Evolutionary conservation across 306 rosid species (phyloP), one percentile per base, ranked within the genome.

Genomic region (Dalbergia oliveri): DNA sequence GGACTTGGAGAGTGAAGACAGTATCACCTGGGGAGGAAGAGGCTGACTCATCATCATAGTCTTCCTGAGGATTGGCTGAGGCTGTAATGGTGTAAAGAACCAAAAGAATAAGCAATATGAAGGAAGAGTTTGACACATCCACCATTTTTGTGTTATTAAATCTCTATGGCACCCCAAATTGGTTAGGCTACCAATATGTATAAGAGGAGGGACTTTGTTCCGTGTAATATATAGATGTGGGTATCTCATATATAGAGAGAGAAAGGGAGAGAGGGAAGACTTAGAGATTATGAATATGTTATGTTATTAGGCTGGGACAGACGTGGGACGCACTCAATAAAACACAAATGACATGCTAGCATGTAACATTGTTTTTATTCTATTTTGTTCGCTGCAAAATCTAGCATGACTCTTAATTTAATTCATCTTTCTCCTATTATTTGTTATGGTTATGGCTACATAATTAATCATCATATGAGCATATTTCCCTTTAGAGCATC

Each of bases 321-420:
- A 80, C 88, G 88, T 84, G 88, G 77, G 69, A 76, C 34, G 88
- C 88, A 84, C 80, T 4, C 41, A 80, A 7, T 69, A 21, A 50
- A 69, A 51, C 84, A 68, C 3, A 39, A 3, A 63, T 43, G 84
- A 84, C 88, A 84, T 80, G 85, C 73, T 35, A 71, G 69, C 88
- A 84, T 71, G 88, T 84, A 45, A 56, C 18, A 2, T 82, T 23
- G 14, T 58, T 66, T 47, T 11, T 11, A 43, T 41, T 9, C 31
- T 9, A 11, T 64, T 60, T 21, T 49, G 65, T 60, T 68, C 19
- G n/a, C 34, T 18, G 18, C 60, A 49, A 59, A 75, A 68, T 66
- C 71, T 33, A 49, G 44, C 79, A 49, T 50, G 16, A 59, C 7
- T 60, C 15, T 37, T 23, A 26, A 9, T 37, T 58, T 66, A 35